These are phyloP conservation scores for Suhomyces vadensis DNA, from an alignment of 805 yeast species.

Conservation along the genomic window DNA sequence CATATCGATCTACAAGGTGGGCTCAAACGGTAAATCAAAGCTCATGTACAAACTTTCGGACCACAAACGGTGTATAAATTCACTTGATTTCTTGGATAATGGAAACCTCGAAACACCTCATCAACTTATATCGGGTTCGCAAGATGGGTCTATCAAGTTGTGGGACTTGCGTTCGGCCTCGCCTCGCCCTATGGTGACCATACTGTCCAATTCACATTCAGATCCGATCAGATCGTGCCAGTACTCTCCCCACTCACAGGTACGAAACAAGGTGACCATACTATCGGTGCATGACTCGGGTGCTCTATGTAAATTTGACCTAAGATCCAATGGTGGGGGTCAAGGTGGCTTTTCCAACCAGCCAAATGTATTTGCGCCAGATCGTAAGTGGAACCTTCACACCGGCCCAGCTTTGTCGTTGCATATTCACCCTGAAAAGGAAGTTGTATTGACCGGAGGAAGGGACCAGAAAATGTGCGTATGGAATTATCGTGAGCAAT, in stretches of 20 bases:
- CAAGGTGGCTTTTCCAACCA: conserved; percentile 5
- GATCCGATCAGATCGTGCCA: conserved; percentile 68
- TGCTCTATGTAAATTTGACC: conserved; percentile 80
- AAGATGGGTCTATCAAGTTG: conserved; percentile 73
- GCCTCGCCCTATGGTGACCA: conserved; percentile 49
- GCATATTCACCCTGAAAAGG: conserved; percentile 84
- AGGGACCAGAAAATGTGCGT: conserved; percentile 81
- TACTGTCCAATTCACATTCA: conserved; percentile 54
- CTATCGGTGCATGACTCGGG: conserved; percentile 90
- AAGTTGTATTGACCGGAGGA: conserved; percentile 88
- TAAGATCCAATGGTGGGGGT: conserved; percentile 43
- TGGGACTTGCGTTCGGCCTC: conserved; percentile 65
- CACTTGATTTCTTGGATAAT: conserved; percentile 36
- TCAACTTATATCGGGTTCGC: conserved; percentile 58
- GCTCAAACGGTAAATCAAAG: conserved; percentile 33
- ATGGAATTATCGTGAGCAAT: conserved; percentile 54
- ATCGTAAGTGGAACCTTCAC: conserved; percentile 81
- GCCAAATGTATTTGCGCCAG: conserved; percentile 48
- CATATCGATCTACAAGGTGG: conserved; percentile 33
- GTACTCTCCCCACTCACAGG: conserved; percentile 51
- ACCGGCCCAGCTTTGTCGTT: conserved; percentile 87
- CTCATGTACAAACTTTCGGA: conserved; percentile 32
- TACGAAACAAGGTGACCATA: conserved; percentile 43
- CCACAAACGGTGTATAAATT: conserved; percentile 44
- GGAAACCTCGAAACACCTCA: conserved; percentile 18